phyloP scores from a whole-genome alignment of 78 protist species.

The Emiliania huxleyi region DNA sequence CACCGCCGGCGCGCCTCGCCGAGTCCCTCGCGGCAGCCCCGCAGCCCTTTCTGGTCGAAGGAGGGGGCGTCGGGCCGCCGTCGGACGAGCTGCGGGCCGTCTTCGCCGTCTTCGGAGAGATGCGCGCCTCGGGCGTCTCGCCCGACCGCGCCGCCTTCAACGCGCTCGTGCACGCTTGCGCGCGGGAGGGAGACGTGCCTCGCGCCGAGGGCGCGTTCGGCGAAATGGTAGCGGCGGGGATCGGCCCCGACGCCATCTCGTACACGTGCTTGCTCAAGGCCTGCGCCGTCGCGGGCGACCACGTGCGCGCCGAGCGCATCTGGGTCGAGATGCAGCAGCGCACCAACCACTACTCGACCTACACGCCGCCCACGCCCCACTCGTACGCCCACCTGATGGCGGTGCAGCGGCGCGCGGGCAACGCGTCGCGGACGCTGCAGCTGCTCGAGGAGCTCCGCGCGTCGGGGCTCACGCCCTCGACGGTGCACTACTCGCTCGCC shows the following conservation, averaged over 20 bases:
- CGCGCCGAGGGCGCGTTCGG: background rate
- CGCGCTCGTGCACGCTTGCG: background rate
- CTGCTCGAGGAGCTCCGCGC: background rate
- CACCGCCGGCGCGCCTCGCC: too few species aligned
- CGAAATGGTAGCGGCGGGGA: background rate
- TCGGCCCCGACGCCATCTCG: background rate
- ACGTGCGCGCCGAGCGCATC: background rate
- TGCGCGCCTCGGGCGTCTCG: background rate
- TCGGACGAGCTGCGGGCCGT: background rate
- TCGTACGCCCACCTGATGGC: background rate
- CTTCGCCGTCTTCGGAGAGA: background rate
- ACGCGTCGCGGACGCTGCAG: background rate
- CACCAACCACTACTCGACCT: background rate
- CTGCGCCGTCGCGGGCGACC: background rate
- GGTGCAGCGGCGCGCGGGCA: background rate
- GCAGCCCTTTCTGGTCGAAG: too few species aligned
- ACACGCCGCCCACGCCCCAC: background rate
- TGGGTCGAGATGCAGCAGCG: background rate
- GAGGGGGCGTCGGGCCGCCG: background rate
- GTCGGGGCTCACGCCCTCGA: background rate
- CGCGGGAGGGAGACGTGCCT: background rate
- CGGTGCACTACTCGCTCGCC: background rate
- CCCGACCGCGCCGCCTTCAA: constrained; percentile 14
- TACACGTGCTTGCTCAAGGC: constrained; percentile 10
- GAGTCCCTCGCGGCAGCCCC: too few species aligned